Base-by-base conservation (phyloP, 2,329 filamentous ascomycete species). In the Epichloe aotearoae region DNA sequence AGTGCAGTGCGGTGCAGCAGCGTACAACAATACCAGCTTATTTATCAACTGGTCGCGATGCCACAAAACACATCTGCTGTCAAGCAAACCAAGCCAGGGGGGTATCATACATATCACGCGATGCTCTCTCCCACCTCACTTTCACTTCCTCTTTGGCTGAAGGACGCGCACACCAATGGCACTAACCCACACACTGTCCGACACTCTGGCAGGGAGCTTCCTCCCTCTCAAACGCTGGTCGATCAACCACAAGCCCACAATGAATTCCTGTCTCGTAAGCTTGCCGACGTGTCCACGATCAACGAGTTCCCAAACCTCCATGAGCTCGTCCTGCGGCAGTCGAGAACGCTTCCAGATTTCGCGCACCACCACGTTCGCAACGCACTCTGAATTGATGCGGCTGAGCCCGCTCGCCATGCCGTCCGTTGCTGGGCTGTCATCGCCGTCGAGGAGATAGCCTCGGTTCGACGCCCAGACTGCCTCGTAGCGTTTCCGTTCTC, bases 381-480 rank as follows among this genome's bases (percentile, higher is more conserved):
- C 82, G 44, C 76, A 72, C 14, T 79, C 73, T 1, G 66, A 66
- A 4, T 64, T 56, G 7, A 66, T 63, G 23, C 56, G 55, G 42
- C 54, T 53, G 23, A 53, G 52, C 36, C 46, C 55, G 5, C 55
- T 55, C 12, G 53, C 55, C 0, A 49, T n/a, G 15, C 58, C 57
- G 5, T 55, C 46, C 4, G 50, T 42, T 30, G 11, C 12, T 33
- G 52, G 52, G 26, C 50, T 53, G 50, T 55, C 55, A 12, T 54
- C 50, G 14, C 53, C 20, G 2, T 67, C 58, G 2, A 76, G 62
- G 8, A 79, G 66, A 0, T 80, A 52, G 0, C 86, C 86, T 46
- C 81, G 79, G 59, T 93, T 93, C 41, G 85, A 87, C 1, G 87
- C 87, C 86, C 86, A 93, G 1, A 93, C 77, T 2, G 84, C 87